Percentiles rank a stretch among this genome's conserved stretches.
Evolutionary conservation across 1,139 yeast genomes (phyloP).

Genomic region (Geotrichum siamense): DNA sequence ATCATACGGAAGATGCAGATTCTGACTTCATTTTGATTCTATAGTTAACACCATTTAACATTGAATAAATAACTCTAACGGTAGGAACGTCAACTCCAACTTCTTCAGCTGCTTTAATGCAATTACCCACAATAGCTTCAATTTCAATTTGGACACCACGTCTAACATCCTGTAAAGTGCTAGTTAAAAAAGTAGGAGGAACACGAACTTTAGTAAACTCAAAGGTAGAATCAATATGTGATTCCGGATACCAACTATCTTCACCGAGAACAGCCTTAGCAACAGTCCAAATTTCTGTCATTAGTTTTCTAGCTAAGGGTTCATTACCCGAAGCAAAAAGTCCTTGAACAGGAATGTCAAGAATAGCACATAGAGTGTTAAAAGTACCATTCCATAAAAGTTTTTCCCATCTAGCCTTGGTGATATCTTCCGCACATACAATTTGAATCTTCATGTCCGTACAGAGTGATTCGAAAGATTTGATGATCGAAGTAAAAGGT

Average conservation of each 20-base stretch:
- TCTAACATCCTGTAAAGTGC: constrained; percentile 26
- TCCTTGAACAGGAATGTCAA: constrained; percentile 19
- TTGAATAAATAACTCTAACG: constrained; percentile 18
- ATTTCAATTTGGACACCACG: constrained; percentile 23
- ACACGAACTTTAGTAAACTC: constrained; percentile 15
- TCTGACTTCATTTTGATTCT: too few relatives aligned
- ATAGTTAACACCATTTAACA: constrained; percentile 21
- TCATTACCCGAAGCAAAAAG: constrained; percentile 19
- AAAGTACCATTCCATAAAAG: constrained; percentile 26
- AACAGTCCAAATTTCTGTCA: constrained; percentile 23
- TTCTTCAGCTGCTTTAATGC: constrained; percentile 22
- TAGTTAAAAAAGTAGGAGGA: constrained; percentile 22
- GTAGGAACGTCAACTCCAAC: constrained; percentile 21
- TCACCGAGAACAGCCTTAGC: constrained; percentile 21
- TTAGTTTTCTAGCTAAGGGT: constrained; percentile 15
- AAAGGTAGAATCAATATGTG: constrained; percentile 16
- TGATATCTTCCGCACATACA: constrained; percentile 17
- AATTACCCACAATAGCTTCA: constrained; percentile 24
- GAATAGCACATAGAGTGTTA: constrained; percentile 22
- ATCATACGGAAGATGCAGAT: too few relatives aligned
- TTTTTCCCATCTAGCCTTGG: constrained; percentile 23
- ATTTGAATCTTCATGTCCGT: constrained; percentile 16
- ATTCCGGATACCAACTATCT: constrained; percentile 19
- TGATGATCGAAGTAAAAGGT: constrained; percentile 5
- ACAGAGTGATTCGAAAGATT: constrained; percentile 13